Evolutionary conservation across 805 yeast species (phyloP).

Genomic region (Saccharomycopsis lassenensis): DNA sequence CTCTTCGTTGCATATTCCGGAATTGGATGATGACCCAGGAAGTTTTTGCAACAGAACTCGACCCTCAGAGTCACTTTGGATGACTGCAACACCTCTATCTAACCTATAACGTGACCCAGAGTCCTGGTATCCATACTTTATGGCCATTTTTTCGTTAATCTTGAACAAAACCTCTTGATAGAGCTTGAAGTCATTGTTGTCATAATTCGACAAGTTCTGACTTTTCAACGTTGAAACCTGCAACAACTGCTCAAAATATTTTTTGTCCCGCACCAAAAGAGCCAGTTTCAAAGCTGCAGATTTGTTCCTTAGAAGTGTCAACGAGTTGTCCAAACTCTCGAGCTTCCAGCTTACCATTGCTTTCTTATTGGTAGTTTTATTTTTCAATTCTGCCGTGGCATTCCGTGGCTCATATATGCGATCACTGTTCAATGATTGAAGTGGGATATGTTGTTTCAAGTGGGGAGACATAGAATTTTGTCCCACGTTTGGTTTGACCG

Average conservation of each 20-base stretch:
- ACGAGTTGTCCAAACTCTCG: constrained; percentile 49
- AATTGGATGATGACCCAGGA: too few species aligned
- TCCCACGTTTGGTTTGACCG: constrained; percentile 77
- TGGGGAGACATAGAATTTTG: constrained; percentile 82
- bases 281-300: constrained; percentile 42
- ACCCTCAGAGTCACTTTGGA: constrained; percentile 48
- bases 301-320: constrained; percentile 39
- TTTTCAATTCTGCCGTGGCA: constrained; percentile 1
- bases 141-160: constrained; percentile 49
- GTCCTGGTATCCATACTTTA: constrained; percentile 86
- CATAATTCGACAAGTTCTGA: background rate
- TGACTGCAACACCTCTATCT: constrained; percentile 67
- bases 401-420: constrained; percentile 17
- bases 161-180: constrained; percentile 57
- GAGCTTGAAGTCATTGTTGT: constrained; percentile 22
- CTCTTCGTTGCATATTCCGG: constrained; percentile 39
- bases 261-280: constrained; percentile 48
- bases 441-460: constrained; percentile 58
- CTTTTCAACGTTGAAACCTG: constrained; percentile 23
- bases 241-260: constrained; percentile 51
- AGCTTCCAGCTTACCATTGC: constrained; percentile 78
- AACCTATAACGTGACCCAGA: constrained; percentile 65
- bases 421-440: constrained; percentile 56
- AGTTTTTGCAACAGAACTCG: too few species aligned
- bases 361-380: constrained; percentile 23